phyloP scores from a whole-genome alignment of 805 yeast genomes.

The Ogataea polymorpha region DNA sequence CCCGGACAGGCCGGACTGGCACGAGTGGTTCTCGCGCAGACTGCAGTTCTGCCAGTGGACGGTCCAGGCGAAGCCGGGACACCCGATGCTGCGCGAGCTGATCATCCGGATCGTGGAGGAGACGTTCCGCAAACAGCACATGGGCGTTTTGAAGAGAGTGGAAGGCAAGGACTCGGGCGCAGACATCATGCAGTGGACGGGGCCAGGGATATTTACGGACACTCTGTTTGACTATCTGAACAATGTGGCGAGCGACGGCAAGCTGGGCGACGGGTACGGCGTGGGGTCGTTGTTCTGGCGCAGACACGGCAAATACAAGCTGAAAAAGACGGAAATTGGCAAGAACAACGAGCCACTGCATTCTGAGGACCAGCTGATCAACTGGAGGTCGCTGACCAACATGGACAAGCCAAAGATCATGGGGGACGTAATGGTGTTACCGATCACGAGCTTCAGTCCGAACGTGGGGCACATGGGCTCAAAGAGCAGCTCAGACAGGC shows the following conservation, averaged over 20 bases:
- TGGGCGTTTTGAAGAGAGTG: conserved; percentile 45
- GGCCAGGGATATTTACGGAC: conserved; percentile 95
- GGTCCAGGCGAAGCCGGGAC: conserved; percentile 83
- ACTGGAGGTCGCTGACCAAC: conserved; percentile 64
- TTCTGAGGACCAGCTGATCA: conserved; percentile 34
- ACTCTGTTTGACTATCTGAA: conserved; percentile 74
- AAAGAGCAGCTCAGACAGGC: conserved; percentile 35
- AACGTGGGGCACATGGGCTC: conserved; percentile 73
- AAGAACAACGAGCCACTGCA: conserved; percentile 23
- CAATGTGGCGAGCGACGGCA: conserved; percentile 44
- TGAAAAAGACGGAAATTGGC: conserved; percentile 22
- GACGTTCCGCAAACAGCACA: conserved; percentile 54
- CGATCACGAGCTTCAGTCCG: conserved; percentile 67
- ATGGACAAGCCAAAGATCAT: conserved; percentile 51
- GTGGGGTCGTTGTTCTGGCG: conserved; percentile 32
- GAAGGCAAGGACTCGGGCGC: conserved; percentile 65
- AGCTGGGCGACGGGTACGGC: conserved; percentile 32
- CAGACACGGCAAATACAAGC: conserved; percentile 19
- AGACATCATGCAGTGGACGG: conserved; percentile 92
- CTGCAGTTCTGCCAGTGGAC: conserved; percentile 98
- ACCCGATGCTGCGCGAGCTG: conserved; percentile 80
- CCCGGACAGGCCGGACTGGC: conserved; percentile 94
- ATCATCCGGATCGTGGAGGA: conserved; percentile 74
- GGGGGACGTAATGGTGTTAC: conserved; percentile 70
- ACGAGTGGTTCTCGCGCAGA: conserved; percentile 86